These are phyloP conservation scores for Sutorius eximius DNA, from an alignment of 1,284 basidiomycete genomes.

Conservation along the genomic window DNA sequence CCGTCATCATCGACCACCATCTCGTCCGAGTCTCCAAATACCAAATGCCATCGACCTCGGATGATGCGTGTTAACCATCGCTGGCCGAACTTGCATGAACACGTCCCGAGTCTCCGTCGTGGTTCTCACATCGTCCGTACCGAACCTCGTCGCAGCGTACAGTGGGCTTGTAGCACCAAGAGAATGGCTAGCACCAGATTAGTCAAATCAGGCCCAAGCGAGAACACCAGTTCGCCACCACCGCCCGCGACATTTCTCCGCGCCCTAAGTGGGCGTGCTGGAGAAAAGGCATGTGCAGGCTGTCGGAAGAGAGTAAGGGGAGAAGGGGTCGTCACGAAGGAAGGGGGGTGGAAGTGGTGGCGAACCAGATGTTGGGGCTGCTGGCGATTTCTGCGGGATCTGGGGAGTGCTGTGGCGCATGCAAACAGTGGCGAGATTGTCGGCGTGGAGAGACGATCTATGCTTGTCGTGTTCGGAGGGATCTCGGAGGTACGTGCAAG, in stretches of 20 bases:
- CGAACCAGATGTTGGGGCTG: neutral
- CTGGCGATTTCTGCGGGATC: too few species aligned
- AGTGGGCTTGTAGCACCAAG: neutral
- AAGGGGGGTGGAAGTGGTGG: neutral
- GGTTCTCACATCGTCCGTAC: neutral
- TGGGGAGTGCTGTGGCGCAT: neutral
- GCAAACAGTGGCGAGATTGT: neutral
- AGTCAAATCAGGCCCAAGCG: neutral
- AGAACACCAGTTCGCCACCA: conserved; percentile 1
- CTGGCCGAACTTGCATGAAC: neutral
- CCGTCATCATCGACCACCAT: neutral
- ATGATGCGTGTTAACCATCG: neutral
- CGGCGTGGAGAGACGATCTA: neutral
- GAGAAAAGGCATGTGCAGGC: conserved; percentile 12
- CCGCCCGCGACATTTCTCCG: conserved; percentile 12
- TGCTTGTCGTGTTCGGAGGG: neutral
- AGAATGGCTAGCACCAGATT: neutral
- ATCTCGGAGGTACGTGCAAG: neutral
- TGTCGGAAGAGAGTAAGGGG: neutral
- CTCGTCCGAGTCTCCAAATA: neutral
- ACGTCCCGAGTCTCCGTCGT: conserved; percentile 1
- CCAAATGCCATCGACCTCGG: neutral
- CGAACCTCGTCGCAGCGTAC: neutral
- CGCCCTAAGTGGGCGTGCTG: conserved; percentile 22
- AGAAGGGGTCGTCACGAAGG: neutral